Conservation (phyloP, 345 rosid genomes). For the Salix arbutifolia region DNA sequence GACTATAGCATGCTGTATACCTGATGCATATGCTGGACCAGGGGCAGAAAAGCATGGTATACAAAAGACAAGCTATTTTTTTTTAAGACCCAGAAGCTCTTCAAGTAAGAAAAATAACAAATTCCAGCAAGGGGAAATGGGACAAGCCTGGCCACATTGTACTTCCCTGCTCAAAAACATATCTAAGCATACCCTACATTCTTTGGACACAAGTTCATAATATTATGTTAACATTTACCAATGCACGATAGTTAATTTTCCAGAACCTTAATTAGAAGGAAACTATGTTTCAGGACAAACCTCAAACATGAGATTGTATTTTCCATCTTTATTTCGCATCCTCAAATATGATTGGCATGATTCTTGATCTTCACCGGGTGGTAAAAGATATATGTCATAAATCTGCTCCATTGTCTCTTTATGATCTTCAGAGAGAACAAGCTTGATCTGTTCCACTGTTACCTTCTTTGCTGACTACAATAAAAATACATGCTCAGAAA, state of each 20-base stretch:
- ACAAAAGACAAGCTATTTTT: not conserved
- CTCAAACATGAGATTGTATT: constrained; percentile 99
- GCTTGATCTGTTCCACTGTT: constrained; percentile 64
- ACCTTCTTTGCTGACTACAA: constrained; percentile 74
- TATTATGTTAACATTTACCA: not conserved
- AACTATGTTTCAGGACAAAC: constrained; percentile 38
- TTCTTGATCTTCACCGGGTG: constrained; percentile 99
- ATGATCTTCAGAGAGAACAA: constrained; percentile 57
- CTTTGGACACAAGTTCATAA: not conserved
- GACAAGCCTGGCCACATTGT: not conserved
- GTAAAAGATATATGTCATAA: constrained; percentile 94
- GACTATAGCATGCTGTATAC: not conserved
- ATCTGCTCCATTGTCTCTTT: constrained; percentile 76
- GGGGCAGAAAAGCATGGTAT: not conserved
- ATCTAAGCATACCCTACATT: constrained; percentile 1
- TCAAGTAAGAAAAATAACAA: not conserved
- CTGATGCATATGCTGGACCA: not conserved
- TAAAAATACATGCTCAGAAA: constrained; percentile 26
- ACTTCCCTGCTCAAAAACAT: not conserved
- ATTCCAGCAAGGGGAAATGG: not conserved
- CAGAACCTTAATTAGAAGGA: not conserved
- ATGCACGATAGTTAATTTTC: not conserved
- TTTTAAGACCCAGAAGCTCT: not conserved
- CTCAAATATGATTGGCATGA: constrained; percentile 94
- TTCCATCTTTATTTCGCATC: constrained; percentile 98